Conservation (phyloP, 345 rosid species). For the Sonneratia caseolaris region DNA sequence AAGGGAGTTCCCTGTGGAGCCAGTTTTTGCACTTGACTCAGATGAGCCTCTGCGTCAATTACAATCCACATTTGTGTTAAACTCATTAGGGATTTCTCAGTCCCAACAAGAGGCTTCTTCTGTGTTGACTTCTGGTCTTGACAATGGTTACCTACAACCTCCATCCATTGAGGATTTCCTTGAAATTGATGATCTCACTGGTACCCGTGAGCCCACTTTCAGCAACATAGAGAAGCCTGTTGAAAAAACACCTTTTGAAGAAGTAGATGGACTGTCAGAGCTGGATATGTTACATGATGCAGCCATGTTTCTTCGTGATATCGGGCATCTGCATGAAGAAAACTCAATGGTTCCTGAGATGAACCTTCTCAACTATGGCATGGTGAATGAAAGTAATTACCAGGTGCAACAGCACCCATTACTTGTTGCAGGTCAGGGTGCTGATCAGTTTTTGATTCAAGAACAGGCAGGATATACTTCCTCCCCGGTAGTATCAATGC, state of each 20-base stretch:
- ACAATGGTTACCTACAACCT: conserved; percentile 9
- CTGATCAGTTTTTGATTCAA: conserved; percentile 26
- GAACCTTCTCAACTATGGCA: conserved; percentile 10
- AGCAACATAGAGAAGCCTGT: conserved; percentile 14
- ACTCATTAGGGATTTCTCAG: conserved; percentile 24
- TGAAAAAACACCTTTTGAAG: conserved; percentile 22
- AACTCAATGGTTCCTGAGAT: conserved; percentile 8
- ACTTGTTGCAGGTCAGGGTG: conserved; percentile 14
- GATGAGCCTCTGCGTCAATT: conserved; percentile 12
- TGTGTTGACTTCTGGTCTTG: conserved; percentile 27
- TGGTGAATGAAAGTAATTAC: conserved; percentile 21
- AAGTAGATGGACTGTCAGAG: conserved; percentile 32
- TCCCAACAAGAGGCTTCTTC: conserved; percentile 27
- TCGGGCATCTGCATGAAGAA: conserved; percentile 28
- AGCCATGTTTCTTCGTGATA: conserved; percentile 33
- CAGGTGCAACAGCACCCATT: conserved; percentile 22
- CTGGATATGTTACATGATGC: conserved; percentile 42
- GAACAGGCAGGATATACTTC: conserved; percentile 20
- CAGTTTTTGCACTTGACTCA: conserved; percentile 3
- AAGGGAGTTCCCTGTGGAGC: conserved; percentile 22
- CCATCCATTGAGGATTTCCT: conserved; percentile 41
- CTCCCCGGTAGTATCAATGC: conserved; percentile 13
- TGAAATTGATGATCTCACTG: conserved; percentile 65
- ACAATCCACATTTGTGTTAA: conserved; percentile 18
- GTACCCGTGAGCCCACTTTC: conserved; percentile 21